Conservation (phyloP, 768 basidiomycete species). For the Holtermannia corniformis region DNA sequence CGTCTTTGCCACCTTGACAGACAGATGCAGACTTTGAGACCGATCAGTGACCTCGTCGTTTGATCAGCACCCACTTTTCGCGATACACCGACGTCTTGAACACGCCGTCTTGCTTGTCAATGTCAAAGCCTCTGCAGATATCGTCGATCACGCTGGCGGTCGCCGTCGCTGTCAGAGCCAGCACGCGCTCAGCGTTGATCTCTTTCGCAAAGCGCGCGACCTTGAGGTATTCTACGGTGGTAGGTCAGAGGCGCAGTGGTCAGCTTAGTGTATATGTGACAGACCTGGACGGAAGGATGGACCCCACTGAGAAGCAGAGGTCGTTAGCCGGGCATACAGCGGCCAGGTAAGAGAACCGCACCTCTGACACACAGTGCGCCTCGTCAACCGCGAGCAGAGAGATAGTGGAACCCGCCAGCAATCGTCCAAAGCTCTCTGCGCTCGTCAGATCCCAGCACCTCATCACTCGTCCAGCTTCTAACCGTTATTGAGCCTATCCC, state of each 20-base stretch:
- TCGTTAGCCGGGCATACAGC: too few species aligned
- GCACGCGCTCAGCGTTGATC: constrained; percentile 45
- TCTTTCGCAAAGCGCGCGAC: constrained; percentile 49
- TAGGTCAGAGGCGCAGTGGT: not conserved
- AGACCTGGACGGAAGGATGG: constrained; percentile 42
- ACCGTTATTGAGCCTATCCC: too few species aligned
- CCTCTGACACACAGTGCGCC: constrained; percentile 42
- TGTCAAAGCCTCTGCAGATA: constrained; percentile 46
- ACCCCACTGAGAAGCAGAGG: constrained; percentile 41
- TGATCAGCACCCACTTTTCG: constrained; percentile 42
- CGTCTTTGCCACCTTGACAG: constrained; percentile 40
- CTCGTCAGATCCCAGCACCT: constrained; percentile 30
- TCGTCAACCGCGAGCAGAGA: constrained; percentile 50
- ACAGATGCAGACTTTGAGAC: constrained; percentile 22
- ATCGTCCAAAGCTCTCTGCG: constrained; percentile 46
- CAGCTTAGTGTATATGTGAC: not conserved
- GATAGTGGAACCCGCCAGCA: constrained; percentile 46
- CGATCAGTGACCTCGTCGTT: not conserved
- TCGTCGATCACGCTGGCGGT: constrained; percentile 45
- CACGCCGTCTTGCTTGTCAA: constrained; percentile 43
- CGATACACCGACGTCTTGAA: constrained; percentile 48
- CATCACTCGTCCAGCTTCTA: not conserved
- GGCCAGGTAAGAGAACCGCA: constrained; percentile 32
- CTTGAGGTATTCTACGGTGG: constrained; percentile 31
- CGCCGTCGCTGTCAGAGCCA: constrained; percentile 48